A percentile compares a stretch with the other conserved stretches of the same genome.
Conservation (phyloP, 257 asterid genomes). For the Apocynum venetum region DNA sequence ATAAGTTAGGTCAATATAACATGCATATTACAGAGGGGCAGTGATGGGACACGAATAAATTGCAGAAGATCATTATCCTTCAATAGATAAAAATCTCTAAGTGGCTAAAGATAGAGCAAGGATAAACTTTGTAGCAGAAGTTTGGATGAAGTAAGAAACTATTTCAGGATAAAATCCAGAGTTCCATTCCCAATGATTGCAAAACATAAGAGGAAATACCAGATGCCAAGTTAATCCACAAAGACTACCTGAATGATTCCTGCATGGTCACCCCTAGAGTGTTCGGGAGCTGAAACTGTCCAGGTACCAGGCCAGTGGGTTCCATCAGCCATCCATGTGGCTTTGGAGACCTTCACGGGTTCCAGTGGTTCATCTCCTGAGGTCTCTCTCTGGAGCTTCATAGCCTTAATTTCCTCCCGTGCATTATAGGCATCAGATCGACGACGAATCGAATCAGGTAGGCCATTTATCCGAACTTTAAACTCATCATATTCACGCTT, state of each 20-base stretch:
- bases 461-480: conserved; percentile 79
- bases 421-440: conserved; percentile 89
- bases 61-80: not conserved
- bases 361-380: conserved; percentile 58
- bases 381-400: conserved; percentile 65
- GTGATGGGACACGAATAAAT: too few relatives aligned
- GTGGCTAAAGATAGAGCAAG: not conserved
- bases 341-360: conserved; percentile 69
- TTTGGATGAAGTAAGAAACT: not conserved
- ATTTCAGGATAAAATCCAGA: not conserved
- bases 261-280: conserved; percentile 84
- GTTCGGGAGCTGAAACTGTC: conserved; percentile 58
- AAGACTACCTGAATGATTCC: conserved; percentile 77
- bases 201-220: not conserved
- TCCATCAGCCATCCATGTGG: conserved; percentile 97
- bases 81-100: not conserved
- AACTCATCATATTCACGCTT: conserved; percentile 91
- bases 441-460: conserved; percentile 83
- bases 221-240: not conserved
- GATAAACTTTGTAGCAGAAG: not conserved
- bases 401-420: conserved; percentile 78
- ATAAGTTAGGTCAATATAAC: not conserved
- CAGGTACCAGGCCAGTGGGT: conserved; percentile 95
- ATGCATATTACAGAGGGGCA: not conserved
- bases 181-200: not conserved